phyloP scores from a whole-genome alignment of 2,329 filamentous ascomycete genomes.

The Aspergillus tamarii region DNA sequence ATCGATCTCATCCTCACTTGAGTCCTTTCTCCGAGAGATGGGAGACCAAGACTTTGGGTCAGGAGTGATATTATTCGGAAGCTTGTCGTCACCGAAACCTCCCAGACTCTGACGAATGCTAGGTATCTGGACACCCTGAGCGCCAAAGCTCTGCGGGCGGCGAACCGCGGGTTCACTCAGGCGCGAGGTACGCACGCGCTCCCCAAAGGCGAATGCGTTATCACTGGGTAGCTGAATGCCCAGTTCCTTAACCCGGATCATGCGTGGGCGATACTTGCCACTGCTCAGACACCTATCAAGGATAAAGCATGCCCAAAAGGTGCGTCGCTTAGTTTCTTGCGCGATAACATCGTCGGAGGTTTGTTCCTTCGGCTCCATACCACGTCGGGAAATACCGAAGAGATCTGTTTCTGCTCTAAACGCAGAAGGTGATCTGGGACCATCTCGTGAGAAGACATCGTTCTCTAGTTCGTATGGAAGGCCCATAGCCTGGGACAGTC shows the following conservation, averaged over 20 bases:
- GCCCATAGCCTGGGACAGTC: conserved; percentile 50
- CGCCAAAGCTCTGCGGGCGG: conserved; percentile 43
- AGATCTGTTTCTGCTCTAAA: conserved; percentile 43
- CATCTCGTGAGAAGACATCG: conserved; percentile 50
- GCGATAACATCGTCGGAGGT: conserved; percentile 54
- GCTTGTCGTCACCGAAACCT: conserved; percentile 40
- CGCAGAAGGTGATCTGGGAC: conserved; percentile 40
- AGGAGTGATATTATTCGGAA: conserved; percentile 35
- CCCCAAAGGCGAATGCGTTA: conserved; percentile 58
- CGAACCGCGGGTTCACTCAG: conserved; percentile 49
- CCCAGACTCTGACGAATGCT: conserved; percentile 46
- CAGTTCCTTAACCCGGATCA: conserved; percentile 55
- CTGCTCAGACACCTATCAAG: conserved; percentile 60
- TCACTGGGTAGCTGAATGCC: conserved; percentile 60
- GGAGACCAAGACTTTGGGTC: conserved; percentile 45
- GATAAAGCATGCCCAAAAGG: conserved; percentile 63
- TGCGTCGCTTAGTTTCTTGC: conserved; percentile 58
- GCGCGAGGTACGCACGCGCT: conserved; percentile 56
- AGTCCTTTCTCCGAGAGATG: conserved; percentile 42
- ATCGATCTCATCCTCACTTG: conserved; percentile 48
- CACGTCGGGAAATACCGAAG: conserved; percentile 38
- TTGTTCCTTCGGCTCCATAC: conserved; percentile 38
- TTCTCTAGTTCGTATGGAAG: conserved; percentile 51
- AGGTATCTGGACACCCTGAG: conserved; percentile 47
- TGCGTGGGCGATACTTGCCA: conserved; percentile 57